Evolutionary conservation across 2,329 filamentous ascomycete genomes (phyloP), one percentile per base, ranked within the genome.

Genomic region (Periconia sp.): DNA sequence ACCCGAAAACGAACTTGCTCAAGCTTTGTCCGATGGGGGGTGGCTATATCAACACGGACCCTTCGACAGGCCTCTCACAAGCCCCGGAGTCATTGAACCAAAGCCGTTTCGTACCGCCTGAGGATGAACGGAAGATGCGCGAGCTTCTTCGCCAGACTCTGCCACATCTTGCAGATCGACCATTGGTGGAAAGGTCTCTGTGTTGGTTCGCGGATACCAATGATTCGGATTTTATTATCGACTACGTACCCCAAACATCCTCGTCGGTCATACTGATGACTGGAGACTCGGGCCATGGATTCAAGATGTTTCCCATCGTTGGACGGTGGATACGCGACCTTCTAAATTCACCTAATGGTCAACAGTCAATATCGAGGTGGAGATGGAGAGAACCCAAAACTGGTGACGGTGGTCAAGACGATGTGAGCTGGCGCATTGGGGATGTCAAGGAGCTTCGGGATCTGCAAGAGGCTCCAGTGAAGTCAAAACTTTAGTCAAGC

Each of bases 151-250:
- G 60, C 6, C 72, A 83, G 36, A 78, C 79, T 0, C 68, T 85
- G 0, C 81, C 81, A 0, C 68, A 66, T 29, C 69, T 84, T 15
- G 75, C 77, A 0, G 73, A 82, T 12, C 61, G 82, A 3, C 81
- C 81, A 0, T 68, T 86, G n/a, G 75, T 85, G 2, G 70, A 77
- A 21, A 76, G 77, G 54, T 74, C 73, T 1, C 63, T 86, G n/a
- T 86, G 83, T 57, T 86, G 83, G 83, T 82, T 82, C 46, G 80
- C 81, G 0, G 83, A 86, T 53, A 82, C 81, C 0, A 71, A 65
- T 6, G 79, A 84, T 53, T 83, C 80, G 0, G 79, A 85, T 33
- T 86, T 77, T 50, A 74, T 83, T 35, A 74, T 86, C 30, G 82
- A 85, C 56, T 80, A 75, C 39, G 77, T 85, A 1, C 82, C 82